Percentiles rank a stretch among this genome's conserved stretches.
These are phyloP conservation scores for Cercospora zeae-maydis DNA, from an alignment of 2,329 filamentous ascomycete genomes.

Conservation along the genomic window DNA sequence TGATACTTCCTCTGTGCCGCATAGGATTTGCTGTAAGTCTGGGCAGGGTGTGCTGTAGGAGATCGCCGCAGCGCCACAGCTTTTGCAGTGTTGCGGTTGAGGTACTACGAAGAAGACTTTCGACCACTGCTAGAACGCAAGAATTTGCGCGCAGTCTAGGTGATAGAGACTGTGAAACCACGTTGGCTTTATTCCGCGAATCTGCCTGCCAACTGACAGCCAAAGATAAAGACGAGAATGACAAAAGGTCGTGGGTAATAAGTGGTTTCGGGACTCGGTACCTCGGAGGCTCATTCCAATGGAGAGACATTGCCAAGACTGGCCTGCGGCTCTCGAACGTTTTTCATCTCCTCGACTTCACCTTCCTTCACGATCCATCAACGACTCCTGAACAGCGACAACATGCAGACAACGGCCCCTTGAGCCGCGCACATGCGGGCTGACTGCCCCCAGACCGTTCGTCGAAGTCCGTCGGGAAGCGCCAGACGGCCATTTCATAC, in stretches of 20 bases:
- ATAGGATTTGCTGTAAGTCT: background rate
- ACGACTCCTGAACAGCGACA: no score
- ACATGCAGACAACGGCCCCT: background rate
- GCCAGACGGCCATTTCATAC: background rate
- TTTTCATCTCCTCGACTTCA: background rate
- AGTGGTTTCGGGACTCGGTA: background rate
- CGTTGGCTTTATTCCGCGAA: background rate
- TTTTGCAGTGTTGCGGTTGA: background rate
- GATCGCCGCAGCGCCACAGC: background rate
- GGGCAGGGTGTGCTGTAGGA: background rate
- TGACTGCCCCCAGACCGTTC: background rate
- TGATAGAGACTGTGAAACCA: background rate
- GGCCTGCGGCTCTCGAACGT: background rate
- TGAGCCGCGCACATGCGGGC: slow-evolving; percentile 1
- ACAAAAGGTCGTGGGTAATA: background rate
- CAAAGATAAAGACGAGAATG: background rate
- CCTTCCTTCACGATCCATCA: background rate
- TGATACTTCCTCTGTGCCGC: background rate
- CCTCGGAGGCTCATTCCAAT: background rate
- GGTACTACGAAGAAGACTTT: background rate
- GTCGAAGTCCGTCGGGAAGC: slow-evolving; percentile 4
- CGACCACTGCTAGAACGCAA: background rate
- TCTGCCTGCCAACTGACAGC: background rate
- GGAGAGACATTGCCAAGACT: background rate
- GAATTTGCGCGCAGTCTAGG: background rate